Evolutionary conservation across 441 rosid species (phyloP), one percentile per base, ranked within the genome.

Genomic region (Metrosideros polymorpha): DNA sequence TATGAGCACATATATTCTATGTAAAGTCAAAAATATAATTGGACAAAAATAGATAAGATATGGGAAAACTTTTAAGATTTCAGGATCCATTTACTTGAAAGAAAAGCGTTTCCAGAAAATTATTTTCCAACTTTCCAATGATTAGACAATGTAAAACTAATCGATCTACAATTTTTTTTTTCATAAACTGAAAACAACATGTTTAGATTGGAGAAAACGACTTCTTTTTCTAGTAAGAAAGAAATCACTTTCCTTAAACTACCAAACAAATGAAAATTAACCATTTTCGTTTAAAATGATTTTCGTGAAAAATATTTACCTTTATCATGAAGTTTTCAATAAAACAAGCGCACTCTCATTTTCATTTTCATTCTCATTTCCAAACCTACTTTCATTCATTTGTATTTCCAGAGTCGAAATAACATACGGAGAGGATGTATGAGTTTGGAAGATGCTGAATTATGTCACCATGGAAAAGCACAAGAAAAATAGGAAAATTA

Each of bases 301-400:
- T 57, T 27, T 0, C 63, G 13, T 13, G 4, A 0, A n/a, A 29
- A 6, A n/a, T 6, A 0, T 13, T n/a, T 56, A n/a, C 71, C 35
- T 29, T 17, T 3, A 59, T 29, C 1, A 59, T 15, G 32, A 29
- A 14, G 17, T 59, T 59, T 18, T 30, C 7, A 19, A 14, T 29
- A 9, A 59, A 29, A 59, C 5, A 18, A 29, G 29, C 7, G 71
- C 71, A 59, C 9, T 7, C 19, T 59, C 30, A 14, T 59, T 71
- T 5, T 71, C 47, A 71, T 39, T 71, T 19, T 35, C 47, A 9
- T 66, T 52, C 9, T 52, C 55, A 19, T 19, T 35, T 12, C 12
- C 15, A 12, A 56, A n/a, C 30, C 30, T 12, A 1, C 29, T 56
- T 56, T 39, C 47, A 10, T 22, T 22, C 79, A 24, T 19, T 71